Base-by-base conservation (phyloP, 768 basidiomycete genomes). In the Gautieria morchelliformis region DNA sequence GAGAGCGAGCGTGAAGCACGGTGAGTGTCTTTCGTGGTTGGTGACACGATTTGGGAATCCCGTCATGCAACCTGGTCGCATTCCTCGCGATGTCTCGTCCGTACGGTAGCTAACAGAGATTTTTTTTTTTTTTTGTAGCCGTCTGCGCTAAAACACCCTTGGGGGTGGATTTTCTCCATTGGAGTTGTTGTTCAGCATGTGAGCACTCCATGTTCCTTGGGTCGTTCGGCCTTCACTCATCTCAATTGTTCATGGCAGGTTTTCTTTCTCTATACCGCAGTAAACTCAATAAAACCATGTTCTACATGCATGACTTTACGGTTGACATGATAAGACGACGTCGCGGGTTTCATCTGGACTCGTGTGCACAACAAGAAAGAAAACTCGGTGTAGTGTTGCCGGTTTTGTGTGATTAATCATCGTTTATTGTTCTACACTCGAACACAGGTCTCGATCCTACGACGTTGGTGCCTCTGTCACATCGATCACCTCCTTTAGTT, bases 1-100 rank as follows among this genome's bases (percentile, higher is more conserved):
- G 96, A 99, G 80, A 89, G 88, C 71, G 96, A 99, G 76, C 91
- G 96, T 75, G 96, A 99, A 79, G 96, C 96, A 67, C 91, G 96
- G 96, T 96, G 68, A 66, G 92, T 83, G 3, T 52, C 24, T 8
- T 50, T 22, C 33, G 51, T 45, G n/a, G 14, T 41, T 1, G 22
- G 19, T 45, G 58, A n/a, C n/a, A 14, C 14, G 2, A 14, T 14
- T 37, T 10, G 24, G n/a, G 3, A 20, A 15, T 46, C 14, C 15
- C 15, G 17, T 7, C 7, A 14, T 37, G 2, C 7, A 3, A 30
- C 27, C 20, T 35, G 33, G 24, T 53, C 33, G n/a, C 9, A 27
- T 48, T 19, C 10, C n/a, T 53, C 27, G 8, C 37, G 10, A 37
- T 45, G 17, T 51, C 14, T 53, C 58, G 41, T 52, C 19, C 33